Evolutionary conservation across 2,329 filamentous ascomycete genomes (phyloP).

Genomic region (Myriosclerotinia duriaeana): DNA sequence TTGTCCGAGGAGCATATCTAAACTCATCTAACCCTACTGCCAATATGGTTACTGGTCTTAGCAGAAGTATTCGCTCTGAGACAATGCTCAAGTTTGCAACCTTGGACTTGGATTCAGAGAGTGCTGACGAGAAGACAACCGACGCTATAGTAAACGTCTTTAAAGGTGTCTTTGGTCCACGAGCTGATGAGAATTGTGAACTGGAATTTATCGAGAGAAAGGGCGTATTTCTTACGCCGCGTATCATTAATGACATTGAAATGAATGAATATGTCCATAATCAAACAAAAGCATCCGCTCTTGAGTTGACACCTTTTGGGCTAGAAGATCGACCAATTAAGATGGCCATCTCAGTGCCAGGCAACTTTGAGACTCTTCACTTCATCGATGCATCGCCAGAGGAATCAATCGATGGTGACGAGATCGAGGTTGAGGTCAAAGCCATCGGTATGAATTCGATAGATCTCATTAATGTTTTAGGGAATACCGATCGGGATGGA

Average conservation of each 20-base stretch:
- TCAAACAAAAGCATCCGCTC: constrained; percentile 12
- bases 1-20: constrained; percentile 48
- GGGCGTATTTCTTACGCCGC: constrained; percentile 11
- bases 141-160: constrained; percentile 9
- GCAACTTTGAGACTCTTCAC: constrained; percentile 36
- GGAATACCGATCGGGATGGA: constrained; percentile 37
- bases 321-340: constrained; percentile 29
- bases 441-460: constrained; percentile 36
- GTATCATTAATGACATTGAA: constrained; percentile 27
- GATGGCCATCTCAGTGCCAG: constrained; percentile 33
- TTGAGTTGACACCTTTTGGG: constrained; percentile 20
- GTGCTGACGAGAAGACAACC: background rate
- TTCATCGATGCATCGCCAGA: constrained; percentile 33
- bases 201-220: constrained; percentile 15
- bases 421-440: constrained; percentile 39
- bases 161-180: background rate
- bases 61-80: constrained; percentile 23
- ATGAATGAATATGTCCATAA: constrained; percentile 33
- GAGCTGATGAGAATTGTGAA: background rate
- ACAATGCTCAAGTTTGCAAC: constrained; percentile 21
- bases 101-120: constrained; percentile 20
- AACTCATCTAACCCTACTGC: constrained; percentile 35
- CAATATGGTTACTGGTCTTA: constrained; percentile 32
- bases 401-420: constrained; percentile 27
- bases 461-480: constrained; percentile 41